Percentiles rank a stretch among this genome's conserved stretches.
Evolutionary conservation across 2,329 filamentous ascomycete species (phyloP).

Genomic region (Trichoderma simmonsii): DNA sequence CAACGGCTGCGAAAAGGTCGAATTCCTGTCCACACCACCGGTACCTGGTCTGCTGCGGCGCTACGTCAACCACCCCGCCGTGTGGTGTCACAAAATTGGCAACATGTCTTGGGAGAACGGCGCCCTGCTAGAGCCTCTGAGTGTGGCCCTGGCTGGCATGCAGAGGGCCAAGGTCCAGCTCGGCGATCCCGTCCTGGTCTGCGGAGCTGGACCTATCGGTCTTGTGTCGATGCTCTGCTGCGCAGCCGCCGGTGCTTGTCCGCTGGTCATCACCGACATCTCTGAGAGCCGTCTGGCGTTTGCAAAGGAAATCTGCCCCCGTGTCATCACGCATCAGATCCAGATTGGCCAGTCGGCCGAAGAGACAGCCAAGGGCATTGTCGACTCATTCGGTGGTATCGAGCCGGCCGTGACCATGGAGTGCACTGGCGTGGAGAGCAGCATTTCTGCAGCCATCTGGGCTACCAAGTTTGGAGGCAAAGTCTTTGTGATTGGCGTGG

Average conservation of each 20-base stretch:
- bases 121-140: constrained; percentile 84
- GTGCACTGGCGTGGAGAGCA: constrained; percentile 92
- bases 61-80: constrained; percentile 91
- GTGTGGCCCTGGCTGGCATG: constrained; percentile 83
- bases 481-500: constrained; percentile 94
- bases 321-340: constrained; percentile 77
- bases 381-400: constrained; percentile 66
- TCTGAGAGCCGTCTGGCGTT: constrained; percentile 81
- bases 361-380: constrained; percentile 68
- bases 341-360: constrained; percentile 60
- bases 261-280: constrained; percentile 92
- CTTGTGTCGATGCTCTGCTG: constrained; percentile 83
- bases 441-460: constrained; percentile 82
- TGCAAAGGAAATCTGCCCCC: constrained; percentile 77
- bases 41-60: constrained; percentile 81
- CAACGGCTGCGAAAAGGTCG: constrained; percentile 85
- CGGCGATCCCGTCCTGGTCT: constrained; percentile 84
- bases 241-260: constrained; percentile 81
- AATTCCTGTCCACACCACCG: constrained; percentile 88
- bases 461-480: constrained; percentile 92
- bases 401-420: constrained; percentile 83
- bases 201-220: constrained; percentile 91
- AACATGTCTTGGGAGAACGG: constrained; percentile 90
- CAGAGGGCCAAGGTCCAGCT: constrained; percentile 77
- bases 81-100: constrained; percentile 96